These are phyloP conservation scores for Tetracladium maxilliforme DNA, from an alignment of 2,329 filamentous ascomycete species.

Conservation along the genomic window DNA sequence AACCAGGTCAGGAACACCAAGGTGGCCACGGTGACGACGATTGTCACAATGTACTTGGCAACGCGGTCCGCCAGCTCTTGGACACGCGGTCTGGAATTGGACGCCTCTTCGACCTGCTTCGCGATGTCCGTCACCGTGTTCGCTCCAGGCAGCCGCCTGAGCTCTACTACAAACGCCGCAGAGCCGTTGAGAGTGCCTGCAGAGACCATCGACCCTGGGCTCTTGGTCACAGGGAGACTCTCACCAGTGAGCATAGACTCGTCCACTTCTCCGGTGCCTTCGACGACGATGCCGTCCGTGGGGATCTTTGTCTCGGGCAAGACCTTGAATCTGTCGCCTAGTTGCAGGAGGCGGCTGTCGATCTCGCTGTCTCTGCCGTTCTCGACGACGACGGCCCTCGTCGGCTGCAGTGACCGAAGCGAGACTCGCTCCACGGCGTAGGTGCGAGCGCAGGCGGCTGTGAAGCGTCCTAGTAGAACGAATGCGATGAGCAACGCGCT, in stretches of 20 bases:
- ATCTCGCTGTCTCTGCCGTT: slow-evolving; percentile 36
- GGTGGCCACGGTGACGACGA: slow-evolving; percentile 38
- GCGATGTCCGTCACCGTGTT: slow-evolving; percentile 59
- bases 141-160: slow-evolving; percentile 46
- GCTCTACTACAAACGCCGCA: slow-evolving; percentile 38
- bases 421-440: slow-evolving; percentile 35
- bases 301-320: slow-evolving; percentile 39
- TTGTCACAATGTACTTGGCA: slow-evolving; percentile 53
- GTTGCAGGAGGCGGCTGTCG: slow-evolving; percentile 50
- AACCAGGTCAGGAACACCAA: slow-evolving; percentile 50
- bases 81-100: slow-evolving; percentile 47
- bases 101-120: slow-evolving; percentile 52
- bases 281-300: slow-evolving; percentile 52
- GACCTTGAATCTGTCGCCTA: slow-evolving; percentile 51
- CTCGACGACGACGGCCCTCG: slow-evolving; percentile 36
- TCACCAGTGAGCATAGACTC: slow-evolving; percentile 63
- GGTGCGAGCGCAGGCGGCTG: slow-evolving; percentile 20
- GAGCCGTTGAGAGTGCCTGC: slow-evolving; percentile 54
- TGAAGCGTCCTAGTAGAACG: slow-evolving; percentile 21
- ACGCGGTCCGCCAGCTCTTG: slow-evolving; percentile 54
- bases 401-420: slow-evolving; percentile 36
- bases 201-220: slow-evolving; percentile 32
- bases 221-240: slow-evolving; percentile 54
- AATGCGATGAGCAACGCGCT: slow-evolving; percentile 26
- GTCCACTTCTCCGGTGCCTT: slow-evolving; percentile 53